Evolutionary conservation across 1,139 yeast species (phyloP).

Genomic region (Yamadazyma atmosphaerica): DNA sequence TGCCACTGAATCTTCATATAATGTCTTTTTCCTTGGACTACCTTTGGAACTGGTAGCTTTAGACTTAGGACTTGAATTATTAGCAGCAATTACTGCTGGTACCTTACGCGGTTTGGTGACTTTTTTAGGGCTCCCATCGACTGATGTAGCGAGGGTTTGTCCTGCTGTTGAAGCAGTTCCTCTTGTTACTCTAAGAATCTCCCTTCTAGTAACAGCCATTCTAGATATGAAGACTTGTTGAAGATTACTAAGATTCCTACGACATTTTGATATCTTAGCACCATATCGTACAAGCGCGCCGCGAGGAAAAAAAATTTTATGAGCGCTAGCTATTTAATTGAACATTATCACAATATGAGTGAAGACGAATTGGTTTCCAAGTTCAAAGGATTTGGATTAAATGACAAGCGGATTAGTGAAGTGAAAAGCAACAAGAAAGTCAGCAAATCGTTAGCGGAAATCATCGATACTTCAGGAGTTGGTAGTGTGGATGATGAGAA

Average conservation of each 20-base stretch:
- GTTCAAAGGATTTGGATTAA: constrained; percentile 66
- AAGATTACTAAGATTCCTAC: background rate
- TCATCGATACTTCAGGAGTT: constrained; percentile 41
- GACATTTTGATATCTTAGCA: no score
- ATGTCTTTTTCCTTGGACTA: constrained; percentile 1
- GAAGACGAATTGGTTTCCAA: constrained; percentile 38
- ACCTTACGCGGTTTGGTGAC: constrained; percentile 3
- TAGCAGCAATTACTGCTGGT: constrained; percentile 1
- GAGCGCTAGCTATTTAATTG: background rate
- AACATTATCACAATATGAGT: constrained; percentile 5
- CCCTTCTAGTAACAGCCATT: constrained; percentile 1
- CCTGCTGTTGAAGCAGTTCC: background rate
- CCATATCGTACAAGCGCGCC: background rate
- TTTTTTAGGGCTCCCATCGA: constrained; percentile 1
- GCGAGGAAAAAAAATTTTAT: background rate
- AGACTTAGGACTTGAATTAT: background rate
- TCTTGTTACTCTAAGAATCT: no score
- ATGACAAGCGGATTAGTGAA: constrained; percentile 70
- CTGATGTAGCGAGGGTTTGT: background rate
- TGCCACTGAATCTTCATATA: constrained; percentile 29
- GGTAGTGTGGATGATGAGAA: constrained; percentile 39
- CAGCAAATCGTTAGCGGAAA: constrained; percentile 61
- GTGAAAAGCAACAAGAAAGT: constrained; percentile 84
- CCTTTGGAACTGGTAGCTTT: background rate
- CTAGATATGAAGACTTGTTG: no score